Conservation (phyloP, 73 alveolate genomes). For the Durusdinium trenchii region DNA sequence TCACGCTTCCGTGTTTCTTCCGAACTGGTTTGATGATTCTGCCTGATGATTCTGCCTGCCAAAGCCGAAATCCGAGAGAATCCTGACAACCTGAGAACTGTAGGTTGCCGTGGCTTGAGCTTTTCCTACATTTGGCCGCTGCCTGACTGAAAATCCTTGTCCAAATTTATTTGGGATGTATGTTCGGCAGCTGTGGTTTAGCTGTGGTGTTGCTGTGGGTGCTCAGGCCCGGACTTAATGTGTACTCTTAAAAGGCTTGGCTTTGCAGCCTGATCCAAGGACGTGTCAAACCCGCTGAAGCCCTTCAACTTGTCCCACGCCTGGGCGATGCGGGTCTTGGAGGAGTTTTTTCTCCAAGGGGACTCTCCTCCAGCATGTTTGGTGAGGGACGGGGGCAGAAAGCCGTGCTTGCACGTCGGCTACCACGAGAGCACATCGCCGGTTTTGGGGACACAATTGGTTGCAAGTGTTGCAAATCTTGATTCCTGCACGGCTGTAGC, state of each 20-base stretch:
- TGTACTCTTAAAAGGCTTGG: not conserved
- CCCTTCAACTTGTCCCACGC: slow-evolving; percentile 47
- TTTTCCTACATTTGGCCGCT: slow-evolving; percentile 71
- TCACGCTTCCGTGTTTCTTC: too few species aligned
- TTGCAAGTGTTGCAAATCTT: too few species aligned
- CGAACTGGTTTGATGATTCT: too few species aligned
- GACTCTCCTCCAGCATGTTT: not conserved
- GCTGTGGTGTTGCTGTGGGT: not conserved
- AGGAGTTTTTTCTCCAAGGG: slow-evolving; percentile 89
- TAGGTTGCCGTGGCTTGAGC: slow-evolving; percentile 87
- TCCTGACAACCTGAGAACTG: too few species aligned
- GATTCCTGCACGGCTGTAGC: too few species aligned
- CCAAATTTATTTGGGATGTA: not conserved
- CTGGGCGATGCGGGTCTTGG: slow-evolving; percentile 87
- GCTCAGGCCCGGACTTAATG: not conserved
- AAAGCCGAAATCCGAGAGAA: too few species aligned
- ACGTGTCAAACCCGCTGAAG: slow-evolving; percentile 92
- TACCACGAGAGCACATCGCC: not conserved
- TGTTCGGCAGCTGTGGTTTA: too few species aligned
- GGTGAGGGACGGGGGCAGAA: not conserved
- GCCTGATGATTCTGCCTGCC: too few species aligned
- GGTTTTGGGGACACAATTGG: too few species aligned
- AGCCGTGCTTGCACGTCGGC: not conserved
- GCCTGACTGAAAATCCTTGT: not conserved
- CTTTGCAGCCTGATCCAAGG: not conserved